These are phyloP conservation scores for Micractinium sp. DNA, from an alignment of 139 green algal species.

Conservation along the genomic window DNA sequence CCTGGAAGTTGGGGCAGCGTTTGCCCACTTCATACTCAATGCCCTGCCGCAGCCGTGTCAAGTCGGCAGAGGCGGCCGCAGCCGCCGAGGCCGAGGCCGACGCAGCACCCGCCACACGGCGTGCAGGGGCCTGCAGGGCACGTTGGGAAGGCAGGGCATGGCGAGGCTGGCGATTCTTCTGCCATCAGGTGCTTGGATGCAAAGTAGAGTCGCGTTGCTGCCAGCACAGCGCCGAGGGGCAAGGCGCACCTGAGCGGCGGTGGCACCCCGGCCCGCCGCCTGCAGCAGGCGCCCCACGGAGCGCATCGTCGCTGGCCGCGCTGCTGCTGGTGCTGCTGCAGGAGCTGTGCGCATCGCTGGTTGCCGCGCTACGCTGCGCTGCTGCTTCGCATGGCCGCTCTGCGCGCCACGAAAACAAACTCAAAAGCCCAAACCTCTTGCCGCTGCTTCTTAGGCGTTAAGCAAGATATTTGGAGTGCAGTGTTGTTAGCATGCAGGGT, in stretches of 20 bases:
- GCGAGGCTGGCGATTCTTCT: not conserved
- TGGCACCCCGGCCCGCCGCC: not conserved
- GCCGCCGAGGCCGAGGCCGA: not conserved
- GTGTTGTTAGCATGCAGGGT: too few relatives aligned
- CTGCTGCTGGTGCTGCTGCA: not conserved
- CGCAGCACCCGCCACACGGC: not conserved
- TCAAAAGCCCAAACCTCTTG: not conserved
- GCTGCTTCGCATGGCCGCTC: not conserved
- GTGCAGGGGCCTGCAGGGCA: not conserved
- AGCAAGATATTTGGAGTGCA: too few relatives aligned
- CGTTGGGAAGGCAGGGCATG: too few relatives aligned
- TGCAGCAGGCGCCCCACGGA: not conserved
- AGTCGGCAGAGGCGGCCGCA: not conserved
- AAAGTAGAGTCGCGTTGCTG: not conserved
- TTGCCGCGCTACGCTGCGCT: not conserved
- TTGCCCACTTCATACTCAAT: conserved; percentile 8
- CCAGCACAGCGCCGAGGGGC: too few relatives aligned
- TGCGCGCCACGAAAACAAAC: not conserved
- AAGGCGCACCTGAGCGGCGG: not conserved
- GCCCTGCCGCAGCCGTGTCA: not conserved
- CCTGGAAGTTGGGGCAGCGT: conserved; percentile 21
- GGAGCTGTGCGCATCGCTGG: not conserved
- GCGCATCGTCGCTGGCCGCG: not conserved
- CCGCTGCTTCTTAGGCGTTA: too few relatives aligned
- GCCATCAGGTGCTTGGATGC: too few relatives aligned